phyloP scores from a whole-genome alignment of 2,329 filamentous ascomycete species.

The Trichoderma sp. region DNA sequence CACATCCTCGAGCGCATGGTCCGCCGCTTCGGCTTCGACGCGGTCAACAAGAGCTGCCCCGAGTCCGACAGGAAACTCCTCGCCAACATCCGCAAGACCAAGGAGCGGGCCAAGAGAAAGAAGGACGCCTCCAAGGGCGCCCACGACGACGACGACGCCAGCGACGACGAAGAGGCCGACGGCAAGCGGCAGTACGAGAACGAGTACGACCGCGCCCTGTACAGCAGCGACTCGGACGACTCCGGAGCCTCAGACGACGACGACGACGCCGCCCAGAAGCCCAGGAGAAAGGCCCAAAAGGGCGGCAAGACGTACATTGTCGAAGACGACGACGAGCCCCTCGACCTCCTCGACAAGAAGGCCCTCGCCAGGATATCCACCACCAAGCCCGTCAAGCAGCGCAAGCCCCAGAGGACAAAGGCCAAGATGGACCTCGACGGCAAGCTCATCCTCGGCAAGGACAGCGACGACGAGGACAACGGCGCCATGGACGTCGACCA shows the following conservation, averaged over 20 bases:
- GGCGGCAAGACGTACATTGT: constrained; percentile 80
- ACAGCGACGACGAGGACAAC: constrained; percentile 53
- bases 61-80: constrained; percentile 88
- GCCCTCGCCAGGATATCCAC: constrained; percentile 92
- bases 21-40: constrained; percentile 81
- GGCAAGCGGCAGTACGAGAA: constrained; percentile 72
- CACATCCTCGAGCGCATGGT: constrained; percentile 96
- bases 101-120: constrained; percentile 87
- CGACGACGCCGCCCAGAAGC: constrained; percentile 55
- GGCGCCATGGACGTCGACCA: constrained; percentile 67
- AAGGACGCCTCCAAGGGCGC: constrained; percentile 69
- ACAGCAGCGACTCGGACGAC: constrained; percentile 72
- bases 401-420: constrained; percentile 60
- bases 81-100: constrained; percentile 91
- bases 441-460: constrained; percentile 73
- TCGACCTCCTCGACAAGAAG: constrained; percentile 87
- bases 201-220: constrained; percentile 95
- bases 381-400: constrained; percentile 73
- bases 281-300: constrained; percentile 57
- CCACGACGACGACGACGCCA: constrained; percentile 60
- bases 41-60: constrained; percentile 78
- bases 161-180: constrained; percentile 52
- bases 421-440: constrained; percentile 75
- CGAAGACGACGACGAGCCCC: constrained; percentile 90
- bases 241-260: constrained; percentile 58